A percentile compares a stretch with the other conserved stretches of the same genome.
These are phyloP conservation scores for Beauveria caledonica DNA, from an alignment of 2,329 filamentous ascomycete species.

Conservation along the genomic window DNA sequence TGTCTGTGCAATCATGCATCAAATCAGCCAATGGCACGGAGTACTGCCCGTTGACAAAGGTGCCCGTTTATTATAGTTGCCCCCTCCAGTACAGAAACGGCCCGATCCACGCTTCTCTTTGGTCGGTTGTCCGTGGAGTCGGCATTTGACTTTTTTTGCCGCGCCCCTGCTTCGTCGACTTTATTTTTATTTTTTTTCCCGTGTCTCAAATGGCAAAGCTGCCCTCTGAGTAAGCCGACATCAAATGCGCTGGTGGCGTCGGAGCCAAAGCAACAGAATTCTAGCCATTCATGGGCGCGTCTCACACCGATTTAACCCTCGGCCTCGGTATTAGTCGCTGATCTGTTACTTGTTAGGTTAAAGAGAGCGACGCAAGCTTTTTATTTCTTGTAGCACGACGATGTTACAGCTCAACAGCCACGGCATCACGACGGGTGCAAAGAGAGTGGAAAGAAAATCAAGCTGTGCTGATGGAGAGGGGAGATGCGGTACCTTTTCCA, in stretches of 20 bases:
- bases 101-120: not conserved
- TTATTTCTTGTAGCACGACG: not conserved
- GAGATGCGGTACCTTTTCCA: not conserved
- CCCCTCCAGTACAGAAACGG: conserved; percentile 1
- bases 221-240: not conserved
- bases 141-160: conserved; percentile 1
- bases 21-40: not conserved
- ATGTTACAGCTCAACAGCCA: not conserved
- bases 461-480: not conserved
- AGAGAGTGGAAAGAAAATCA: not conserved
- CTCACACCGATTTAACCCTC: not conserved
- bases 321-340: not conserved
- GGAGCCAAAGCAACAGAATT: not conserved
- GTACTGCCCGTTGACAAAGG: conserved; percentile 1
- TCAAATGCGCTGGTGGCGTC: not conserved
- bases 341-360: not conserved
- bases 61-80: not conserved
- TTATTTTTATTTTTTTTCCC: no score
- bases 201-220: not conserved
- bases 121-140: not conserved
- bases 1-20: not conserved
- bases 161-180: not conserved
- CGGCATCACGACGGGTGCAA: not conserved
- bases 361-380: not conserved
- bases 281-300: not conserved